Evolutionary conservation across 2,329 filamentous ascomycete species (phyloP), one percentile per base, ranked within the genome.

Genomic region (Penicillium sp.): DNA sequence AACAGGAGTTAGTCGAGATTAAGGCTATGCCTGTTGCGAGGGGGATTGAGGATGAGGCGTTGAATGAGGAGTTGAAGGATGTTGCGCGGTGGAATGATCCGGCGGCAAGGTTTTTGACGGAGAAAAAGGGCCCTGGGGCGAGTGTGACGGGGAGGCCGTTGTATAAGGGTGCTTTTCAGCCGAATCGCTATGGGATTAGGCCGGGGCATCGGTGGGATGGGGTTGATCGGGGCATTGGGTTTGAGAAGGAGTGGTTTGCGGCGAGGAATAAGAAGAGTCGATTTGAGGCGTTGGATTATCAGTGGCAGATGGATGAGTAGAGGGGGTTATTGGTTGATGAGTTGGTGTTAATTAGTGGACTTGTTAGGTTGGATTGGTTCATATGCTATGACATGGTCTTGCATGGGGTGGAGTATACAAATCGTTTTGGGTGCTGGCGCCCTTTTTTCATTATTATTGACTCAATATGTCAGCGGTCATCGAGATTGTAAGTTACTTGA

Each of bases 121-220:
- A 79, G 79, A 84, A 73, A 70, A 84, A 74, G 65, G 70, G 70
- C 2, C 69, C 72, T 0, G 80, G 76, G 4, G 78, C 78, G 84
- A 67, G 80, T 72, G 75, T 75, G 45, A 83, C 81, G 8, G 85
- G 83, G 19, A 87, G 85, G 67, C 91, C 90, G 4, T 75, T 91
- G 4, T 99, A 98, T 75, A 81, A 88, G 63, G 95, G 94, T 0
- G 85, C 89, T 0, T 91, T 90, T 59, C 86, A 91, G 72, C 95
- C 95, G 49, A 99, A 99, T 83, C 85, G 95, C 22, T 98, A 98
- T 80, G 92, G 91, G 1, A 98, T 99, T 64, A 85, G 89, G 63
- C 95, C 95, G 0, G 96, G 95, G 0, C 92, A 96, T 80, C 84
- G 92, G 67, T 99, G 95, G 95, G 95, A 99, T 82, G 95, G 96